Base-by-base conservation (phyloP, 768 basidiomycete genomes). In the Cystobasidium onofrii region DNA sequence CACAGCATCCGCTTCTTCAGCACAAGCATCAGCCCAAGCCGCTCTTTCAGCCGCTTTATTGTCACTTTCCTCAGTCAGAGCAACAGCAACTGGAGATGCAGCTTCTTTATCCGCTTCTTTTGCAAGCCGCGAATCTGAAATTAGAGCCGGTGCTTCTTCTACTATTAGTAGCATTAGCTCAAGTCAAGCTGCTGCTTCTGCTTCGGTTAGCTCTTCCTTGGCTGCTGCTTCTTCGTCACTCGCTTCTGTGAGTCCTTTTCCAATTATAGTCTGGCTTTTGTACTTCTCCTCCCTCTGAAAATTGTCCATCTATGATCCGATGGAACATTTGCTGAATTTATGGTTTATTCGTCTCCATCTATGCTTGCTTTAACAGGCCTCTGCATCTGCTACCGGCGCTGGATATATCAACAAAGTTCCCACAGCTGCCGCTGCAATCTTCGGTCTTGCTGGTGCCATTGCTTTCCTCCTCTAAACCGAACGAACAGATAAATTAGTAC, bases 31-130 rank as follows among this genome's bases (percentile, higher is more conserved):
- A 12, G 57, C 57, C 9, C 12, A 60, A 4, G 57, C 57, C 6
- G 3, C 23, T 29, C 57, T 60, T 7, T 27, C 25, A 9, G 57
- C 57, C 57, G 57, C 57, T 29, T 23, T 60, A 12, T 27, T 60
- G 4, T 60, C 57, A 2, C 27, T 60, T 25, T 60, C 57, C 15
- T 60, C 57, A 27, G 57, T 60, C 33, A 60, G 57, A 60, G 57
- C 57, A 60, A 60, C 57, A 60, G 57, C 57, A 25, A 60, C 57
- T 29, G 57, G 57, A 29, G 57, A 60, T 4, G 25, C 57, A 60
- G 57, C 57, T 6, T 60, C 57, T 4, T 20, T 33, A 34, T 46
- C 65, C 9, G 43, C 65, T 43, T 67, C 65, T 6, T 67, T 50
- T 29, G 44, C 65, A 60, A 60, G 57, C 33, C 57, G 23, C 10